phyloP scores from a whole-genome alignment of 805 yeast genomes.

The Lipomyces spencermartinsiae region DNA sequence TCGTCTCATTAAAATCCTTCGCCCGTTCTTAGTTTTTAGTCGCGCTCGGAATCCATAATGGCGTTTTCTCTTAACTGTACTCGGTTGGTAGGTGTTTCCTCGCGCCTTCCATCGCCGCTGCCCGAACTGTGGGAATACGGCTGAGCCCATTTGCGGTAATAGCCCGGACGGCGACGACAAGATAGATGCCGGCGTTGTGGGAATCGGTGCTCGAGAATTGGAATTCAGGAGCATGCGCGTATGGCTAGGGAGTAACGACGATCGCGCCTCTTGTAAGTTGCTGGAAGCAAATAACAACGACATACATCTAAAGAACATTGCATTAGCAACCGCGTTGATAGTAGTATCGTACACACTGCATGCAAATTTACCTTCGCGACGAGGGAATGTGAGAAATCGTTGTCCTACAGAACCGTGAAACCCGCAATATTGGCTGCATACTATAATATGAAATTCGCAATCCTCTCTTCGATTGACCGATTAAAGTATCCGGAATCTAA shows the following conservation, averaged over 20 bases:
- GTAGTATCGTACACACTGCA: background rate
- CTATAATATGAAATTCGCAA: background rate
- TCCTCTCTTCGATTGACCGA: background rate
- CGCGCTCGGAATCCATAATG: conserved; percentile 89
- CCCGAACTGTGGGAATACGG: conserved; percentile 42
- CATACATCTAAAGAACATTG: conserved; percentile 6
- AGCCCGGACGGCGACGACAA: background rate
- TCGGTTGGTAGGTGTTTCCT: conserved; percentile 96
- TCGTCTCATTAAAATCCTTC: conserved; percentile 78
- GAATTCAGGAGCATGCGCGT: conserved; percentile 10
- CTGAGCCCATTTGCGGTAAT: conserved; percentile 3
- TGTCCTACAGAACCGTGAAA: background rate
- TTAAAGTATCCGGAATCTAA: background rate
- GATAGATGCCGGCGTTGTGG: background rate
- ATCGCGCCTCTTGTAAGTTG: conserved; percentile 10
- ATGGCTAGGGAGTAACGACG: conserved; percentile 12
- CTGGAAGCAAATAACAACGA: conserved; percentile 11
- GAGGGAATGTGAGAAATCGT: background rate
- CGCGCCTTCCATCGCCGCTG: conserved; percentile 82
- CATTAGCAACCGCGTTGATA: background rate
- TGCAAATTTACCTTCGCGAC: background rate
- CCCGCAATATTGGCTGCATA: background rate
- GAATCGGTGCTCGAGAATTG: background rate
- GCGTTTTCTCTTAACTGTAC: conserved; percentile 87
- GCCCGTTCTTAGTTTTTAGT: conserved; percentile 73